Evolutionary conservation across 768 basidiomycete species (phyloP).

Genomic region (Collybia sordida): DNA sequence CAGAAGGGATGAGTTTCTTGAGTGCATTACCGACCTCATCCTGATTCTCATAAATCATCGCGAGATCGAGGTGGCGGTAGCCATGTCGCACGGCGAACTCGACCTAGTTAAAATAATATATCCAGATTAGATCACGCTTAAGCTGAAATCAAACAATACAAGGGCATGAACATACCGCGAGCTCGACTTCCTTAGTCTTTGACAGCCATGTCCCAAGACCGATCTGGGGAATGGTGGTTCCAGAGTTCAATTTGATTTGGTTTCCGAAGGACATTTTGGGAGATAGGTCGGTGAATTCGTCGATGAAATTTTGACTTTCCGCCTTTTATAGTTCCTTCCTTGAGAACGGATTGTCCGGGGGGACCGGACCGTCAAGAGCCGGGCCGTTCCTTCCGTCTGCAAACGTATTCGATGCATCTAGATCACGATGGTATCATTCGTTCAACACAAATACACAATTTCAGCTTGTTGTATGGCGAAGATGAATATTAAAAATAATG

Average conservation of each 20-base stretch:
- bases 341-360: too few species aligned
- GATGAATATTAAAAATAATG: too few species aligned
- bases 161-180: conserved; percentile 44
- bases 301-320: too few species aligned
- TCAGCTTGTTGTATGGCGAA: too few species aligned
- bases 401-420: too few species aligned
- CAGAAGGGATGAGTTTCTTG: conserved; percentile 73
- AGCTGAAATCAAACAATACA: background rate
- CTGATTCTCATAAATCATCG: conserved; percentile 80
- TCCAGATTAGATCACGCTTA: conserved; percentile 1
- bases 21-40: conserved; percentile 72
- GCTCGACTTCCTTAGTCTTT: conserved; percentile 72
- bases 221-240: conserved; percentile 65
- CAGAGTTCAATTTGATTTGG: conserved; percentile 40
- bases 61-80: conserved; percentile 85
- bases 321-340: too few species aligned
- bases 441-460: too few species aligned
- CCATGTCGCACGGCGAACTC: conserved; percentile 73
- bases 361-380: too few species aligned
- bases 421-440: too few species aligned
- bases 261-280: conserved; percentile 41
- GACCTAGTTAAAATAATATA: conserved; percentile 42
- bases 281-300: background rate
- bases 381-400: too few species aligned
- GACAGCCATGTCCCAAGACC: conserved; percentile 86